Conservation (phyloP, 192 early-diverging fungal species). For the Phycomyces blakesleeanus region DNA sequence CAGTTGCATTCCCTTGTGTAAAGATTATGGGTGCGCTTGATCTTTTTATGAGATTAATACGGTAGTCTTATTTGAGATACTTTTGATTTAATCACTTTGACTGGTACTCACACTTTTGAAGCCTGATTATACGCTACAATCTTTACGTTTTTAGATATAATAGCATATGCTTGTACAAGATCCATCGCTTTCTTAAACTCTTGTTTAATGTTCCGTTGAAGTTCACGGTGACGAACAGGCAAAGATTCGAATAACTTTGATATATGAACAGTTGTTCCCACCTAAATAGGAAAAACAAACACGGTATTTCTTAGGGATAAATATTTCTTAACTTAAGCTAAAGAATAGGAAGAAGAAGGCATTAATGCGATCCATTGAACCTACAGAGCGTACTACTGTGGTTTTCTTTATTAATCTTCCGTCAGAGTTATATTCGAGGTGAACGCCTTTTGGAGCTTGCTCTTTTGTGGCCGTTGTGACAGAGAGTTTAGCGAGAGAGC, state of each 20-base stretch:
- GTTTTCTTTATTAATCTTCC: slow-evolving; percentile 55
- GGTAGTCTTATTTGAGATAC: neutral
- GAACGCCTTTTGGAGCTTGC: slow-evolving; percentile 51
- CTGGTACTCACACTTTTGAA: slow-evolving; percentile 45
- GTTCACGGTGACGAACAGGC: slow-evolving; percentile 84
- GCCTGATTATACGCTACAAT: slow-evolving; percentile 61
- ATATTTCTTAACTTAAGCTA: too few species aligned
- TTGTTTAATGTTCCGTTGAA: slow-evolving; percentile 75
- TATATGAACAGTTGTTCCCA: slow-evolving; percentile 80
- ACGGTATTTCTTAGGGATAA: too few species aligned
- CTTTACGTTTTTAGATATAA: slow-evolving; percentile 66
- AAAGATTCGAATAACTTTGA: slow-evolving; percentile 73
- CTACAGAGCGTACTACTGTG: slow-evolving; percentile 51
- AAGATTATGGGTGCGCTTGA: slow-evolving; percentile 43
- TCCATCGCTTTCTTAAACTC: slow-evolving; percentile 78
- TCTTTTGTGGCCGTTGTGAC: slow-evolving; percentile 67
- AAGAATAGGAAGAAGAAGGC: too few species aligned
- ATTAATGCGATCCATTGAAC: neutral
- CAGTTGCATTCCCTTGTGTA: slow-evolving; percentile 56
- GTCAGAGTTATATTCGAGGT: slow-evolving; percentile 63
- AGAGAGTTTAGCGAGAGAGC: slow-evolving; percentile 63
- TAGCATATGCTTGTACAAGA: slow-evolving; percentile 80
- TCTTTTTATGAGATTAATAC: slow-evolving; percentile 30
- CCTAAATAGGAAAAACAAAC: slow-evolving; percentile 8
- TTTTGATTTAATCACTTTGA: neutral